These are phyloP conservation scores for Globisporangium spinosum DNA, from an alignment of 352 stramenopile species.

Conservation along the genomic window DNA sequence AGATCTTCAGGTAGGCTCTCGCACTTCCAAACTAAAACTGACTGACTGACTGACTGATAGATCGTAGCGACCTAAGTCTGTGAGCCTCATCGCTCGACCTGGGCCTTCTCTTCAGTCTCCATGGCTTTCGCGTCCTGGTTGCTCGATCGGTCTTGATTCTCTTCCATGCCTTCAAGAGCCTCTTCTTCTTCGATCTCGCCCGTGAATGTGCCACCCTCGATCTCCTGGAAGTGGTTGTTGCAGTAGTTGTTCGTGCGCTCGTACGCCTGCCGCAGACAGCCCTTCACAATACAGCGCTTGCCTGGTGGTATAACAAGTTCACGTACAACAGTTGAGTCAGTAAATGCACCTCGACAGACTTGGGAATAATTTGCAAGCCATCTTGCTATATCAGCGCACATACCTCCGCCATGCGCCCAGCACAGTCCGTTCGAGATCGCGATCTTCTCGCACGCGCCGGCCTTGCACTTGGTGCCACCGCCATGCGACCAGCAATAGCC, in stretches of 20 bases:
- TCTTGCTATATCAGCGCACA: not conserved
- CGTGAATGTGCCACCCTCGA: conserved; percentile 13
- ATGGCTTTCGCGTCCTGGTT: conserved; percentile 1
- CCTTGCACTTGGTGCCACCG: conserved; percentile 31
- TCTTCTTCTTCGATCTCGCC: conserved; percentile 7
- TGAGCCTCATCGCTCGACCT: not conserved
- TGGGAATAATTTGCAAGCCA: not conserved
- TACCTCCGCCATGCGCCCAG: conserved; percentile 33
- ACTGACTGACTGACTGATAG: not conserved
- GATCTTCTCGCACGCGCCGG: conserved; percentile 26
- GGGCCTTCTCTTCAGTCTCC: conserved; percentile 6
- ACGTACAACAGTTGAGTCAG: not conserved
- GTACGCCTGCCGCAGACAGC: conserved; percentile 48
- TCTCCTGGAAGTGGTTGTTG: conserved; percentile 40
- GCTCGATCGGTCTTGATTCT: not conserved
- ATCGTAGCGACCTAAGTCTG: not conserved
- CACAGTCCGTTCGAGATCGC: conserved; percentile 32
- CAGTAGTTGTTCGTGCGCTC: conserved; percentile 57
- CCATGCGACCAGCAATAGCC: conserved; percentile 36
- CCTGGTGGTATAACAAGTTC: conserved; percentile 16
- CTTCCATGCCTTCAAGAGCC: not conserved
- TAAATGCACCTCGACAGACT: not conserved
- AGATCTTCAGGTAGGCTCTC: too few species aligned
- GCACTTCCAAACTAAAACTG: not conserved
- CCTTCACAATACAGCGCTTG: conserved; percentile 38